Conservation (phyloP, 805 yeast genomes). For the Nakazawaea ernobii region DNA sequence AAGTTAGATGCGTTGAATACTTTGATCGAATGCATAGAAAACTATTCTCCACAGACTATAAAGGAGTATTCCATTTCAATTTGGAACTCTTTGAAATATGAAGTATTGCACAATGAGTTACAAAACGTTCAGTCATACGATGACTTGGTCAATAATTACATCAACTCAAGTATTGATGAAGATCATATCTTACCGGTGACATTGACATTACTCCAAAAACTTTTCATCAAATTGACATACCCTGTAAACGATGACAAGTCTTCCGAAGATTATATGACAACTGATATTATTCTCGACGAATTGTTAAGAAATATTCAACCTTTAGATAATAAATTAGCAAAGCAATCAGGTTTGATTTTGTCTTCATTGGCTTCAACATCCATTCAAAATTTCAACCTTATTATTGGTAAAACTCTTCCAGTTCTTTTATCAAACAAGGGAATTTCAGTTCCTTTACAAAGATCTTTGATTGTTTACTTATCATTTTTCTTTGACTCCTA, state of each 20-base stretch:
- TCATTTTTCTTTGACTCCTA: constrained; percentile 53
- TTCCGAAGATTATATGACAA: constrained; percentile 16
- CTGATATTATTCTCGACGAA: constrained; percentile 35
- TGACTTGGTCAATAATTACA: constrained; percentile 23
- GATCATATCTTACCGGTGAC: constrained; percentile 33
- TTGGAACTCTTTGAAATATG: constrained; percentile 88
- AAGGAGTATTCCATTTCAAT: constrained; percentile 61
- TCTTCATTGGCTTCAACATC: constrained; percentile 50
- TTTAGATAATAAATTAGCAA: constrained; percentile 46
- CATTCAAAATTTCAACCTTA: constrained; percentile 36
- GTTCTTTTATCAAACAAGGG: constrained; percentile 27
- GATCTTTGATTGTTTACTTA: constrained; percentile 53
- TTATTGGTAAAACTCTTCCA: constrained; percentile 43
- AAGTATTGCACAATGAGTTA: constrained; percentile 72
- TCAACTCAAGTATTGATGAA: constrained; percentile 25
- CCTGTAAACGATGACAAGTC: constrained; percentile 14
- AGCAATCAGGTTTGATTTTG: constrained; percentile 58
- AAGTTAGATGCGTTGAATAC: constrained; percentile 71
- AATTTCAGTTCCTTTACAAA: constrained; percentile 49
- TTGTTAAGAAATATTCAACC: constrained; percentile 45
- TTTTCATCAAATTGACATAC: constrained; percentile 33
- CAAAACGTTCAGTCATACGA: constrained; percentile 23
- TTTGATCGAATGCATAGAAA: constrained; percentile 47
- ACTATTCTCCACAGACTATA: constrained; percentile 44
- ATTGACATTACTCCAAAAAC: constrained; percentile 35